Evolutionary conservation across 1,284 basidiomycete species (phyloP).

Genomic region (Blastosporella zonata): DNA sequence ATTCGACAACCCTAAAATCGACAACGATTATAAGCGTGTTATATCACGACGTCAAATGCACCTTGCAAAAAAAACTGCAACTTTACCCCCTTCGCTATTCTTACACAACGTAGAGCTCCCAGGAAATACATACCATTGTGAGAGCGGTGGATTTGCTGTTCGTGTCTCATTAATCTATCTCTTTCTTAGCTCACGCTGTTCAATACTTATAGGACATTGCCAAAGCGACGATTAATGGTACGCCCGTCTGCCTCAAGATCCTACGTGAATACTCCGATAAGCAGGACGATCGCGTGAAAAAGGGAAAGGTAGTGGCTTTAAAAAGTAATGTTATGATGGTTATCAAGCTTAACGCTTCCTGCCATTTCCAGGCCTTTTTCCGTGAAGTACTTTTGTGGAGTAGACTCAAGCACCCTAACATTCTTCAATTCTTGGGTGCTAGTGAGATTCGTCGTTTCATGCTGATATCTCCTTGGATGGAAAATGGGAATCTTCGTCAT

Average conservation of each 20-base stretch:
- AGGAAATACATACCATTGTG: not conserved
- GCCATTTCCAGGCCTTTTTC: slow-evolving; percentile 17
- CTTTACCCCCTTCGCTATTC: slow-evolving; percentile 10
- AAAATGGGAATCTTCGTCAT: slow-evolving; percentile 20
- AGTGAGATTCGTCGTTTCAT: slow-evolving; percentile 15
- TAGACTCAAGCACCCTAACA: slow-evolving; percentile 25
- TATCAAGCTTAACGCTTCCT: not conserved
- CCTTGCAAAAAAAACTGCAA: slow-evolving; percentile 3
- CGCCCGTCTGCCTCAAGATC: slow-evolving; percentile 15
- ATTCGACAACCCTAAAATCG: slow-evolving; percentile 10
- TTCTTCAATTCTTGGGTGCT: slow-evolving; percentile 25
- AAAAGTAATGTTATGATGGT: not conserved
- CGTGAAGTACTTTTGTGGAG: slow-evolving; percentile 24
- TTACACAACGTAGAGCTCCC: slow-evolving; percentile 1
- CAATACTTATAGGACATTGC: slow-evolving; percentile 9
- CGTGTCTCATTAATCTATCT: not conserved
- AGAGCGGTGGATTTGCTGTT: slow-evolving; percentile 7
- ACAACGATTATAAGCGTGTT: slow-evolving; percentile 15
- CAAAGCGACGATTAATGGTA: slow-evolving; percentile 4
- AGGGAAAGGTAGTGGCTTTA: slow-evolving; percentile 6
- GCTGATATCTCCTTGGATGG: slow-evolving; percentile 26
- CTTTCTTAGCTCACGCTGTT: not conserved
- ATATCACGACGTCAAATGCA: slow-evolving; percentile 10
- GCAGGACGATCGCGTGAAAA: not conserved
- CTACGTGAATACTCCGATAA: not conserved